Base-by-base conservation (phyloP, 2,329 filamentous ascomycete species). In the Rugonectria rugulosa region DNA sequence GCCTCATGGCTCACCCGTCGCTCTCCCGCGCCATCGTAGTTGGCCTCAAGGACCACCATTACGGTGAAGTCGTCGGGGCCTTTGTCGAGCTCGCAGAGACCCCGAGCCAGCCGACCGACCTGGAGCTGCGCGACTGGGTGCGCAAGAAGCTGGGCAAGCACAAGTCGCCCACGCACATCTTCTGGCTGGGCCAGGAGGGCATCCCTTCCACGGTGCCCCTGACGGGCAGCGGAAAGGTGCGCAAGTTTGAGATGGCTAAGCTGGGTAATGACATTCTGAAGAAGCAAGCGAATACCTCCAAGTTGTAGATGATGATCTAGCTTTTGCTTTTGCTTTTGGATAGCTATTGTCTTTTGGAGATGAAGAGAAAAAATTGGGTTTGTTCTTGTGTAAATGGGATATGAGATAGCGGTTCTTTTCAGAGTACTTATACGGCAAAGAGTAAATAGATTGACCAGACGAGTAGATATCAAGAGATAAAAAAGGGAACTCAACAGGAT, bases 131-230 rank as follows among this genome's bases (percentile, higher is more conserved):
- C 14, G 78, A 81, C 37, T 90, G 87, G 87, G 85, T 86, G 2
- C 79, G 83, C 45, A 75, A 82, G 62, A 81, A 78, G 29, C 78
- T 90, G 6, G 87, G 87, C 1, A 77, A 81, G 31, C 87, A 90
- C 69, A 90, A 90, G 74, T 86, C 88, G 4, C 90, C 90, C 0
- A 77, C 83, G 8, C 83, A 92, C 70, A 71, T 93, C n/a, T 92
- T 92, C 69, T 91, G 89, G 82, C 79, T 93, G 21, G 90, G 90
- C 0, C 76, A 83, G 61, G 80, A 81, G 40, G 82, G 81, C 10
- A 79, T 88, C 20, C 80, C 85, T 2, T 64, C 64, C 2, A 74
- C 77, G 2, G 78, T 88, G 26, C 88, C 88, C 9, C 75, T 89
- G 67, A 90, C 88, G n/a, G 87, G 87, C 1, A 90, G 87, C 67